Evolutionary conservation across 306 rosid species (phyloP).

Genomic region (Echinosophora koreensis): DNA sequence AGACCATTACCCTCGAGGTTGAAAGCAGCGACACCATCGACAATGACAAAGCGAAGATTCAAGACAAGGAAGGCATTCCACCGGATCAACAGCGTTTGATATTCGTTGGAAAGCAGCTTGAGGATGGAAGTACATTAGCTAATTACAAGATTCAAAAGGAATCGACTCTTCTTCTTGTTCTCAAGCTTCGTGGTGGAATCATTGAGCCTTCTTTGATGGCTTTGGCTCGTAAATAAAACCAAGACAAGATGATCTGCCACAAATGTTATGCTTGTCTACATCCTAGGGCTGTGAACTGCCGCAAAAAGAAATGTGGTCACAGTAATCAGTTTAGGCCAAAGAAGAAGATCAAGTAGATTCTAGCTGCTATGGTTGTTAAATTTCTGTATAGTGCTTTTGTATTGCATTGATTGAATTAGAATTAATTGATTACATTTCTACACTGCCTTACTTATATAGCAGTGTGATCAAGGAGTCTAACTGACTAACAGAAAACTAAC

Average conservation of each 20-base stretch:
- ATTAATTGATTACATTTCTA: too few species aligned
- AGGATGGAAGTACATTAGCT: conserved; percentile 81
- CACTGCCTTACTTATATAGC: too few species aligned
- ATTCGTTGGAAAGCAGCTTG: conserved; percentile 84
- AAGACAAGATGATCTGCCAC: conserved; percentile 86
- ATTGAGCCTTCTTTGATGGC: conserved; percentile 92
- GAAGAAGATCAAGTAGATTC: conserved; percentile 80
- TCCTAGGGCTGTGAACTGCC: conserved; percentile 84
- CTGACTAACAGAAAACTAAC: too few species aligned
- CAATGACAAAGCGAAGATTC: conserved; percentile 88
- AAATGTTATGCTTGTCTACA: conserved; percentile 86
- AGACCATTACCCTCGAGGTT: conserved; percentile 88
- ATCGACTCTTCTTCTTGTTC: conserved; percentile 81
- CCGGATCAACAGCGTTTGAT: conserved; percentile 92
- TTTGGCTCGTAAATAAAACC: conserved; percentile 87
- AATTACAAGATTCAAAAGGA: conserved; percentile 90
- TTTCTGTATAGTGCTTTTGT: too few species aligned
- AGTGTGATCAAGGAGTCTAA: too few species aligned
- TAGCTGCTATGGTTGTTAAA: too few species aligned
- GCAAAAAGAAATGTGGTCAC: conserved; percentile 87
- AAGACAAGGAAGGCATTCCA: conserved; percentile 90
- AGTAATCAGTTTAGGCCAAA: conserved; percentile 95
- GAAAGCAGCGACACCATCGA: conserved; percentile 89
- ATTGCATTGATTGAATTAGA: too few species aligned
- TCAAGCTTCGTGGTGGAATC: conserved; percentile 87